A percentile compares a stretch with the other conserved stretches of the same genome.
Conservation (phyloP, 208 protist species). For the Acanthamoeba quina region DNA sequence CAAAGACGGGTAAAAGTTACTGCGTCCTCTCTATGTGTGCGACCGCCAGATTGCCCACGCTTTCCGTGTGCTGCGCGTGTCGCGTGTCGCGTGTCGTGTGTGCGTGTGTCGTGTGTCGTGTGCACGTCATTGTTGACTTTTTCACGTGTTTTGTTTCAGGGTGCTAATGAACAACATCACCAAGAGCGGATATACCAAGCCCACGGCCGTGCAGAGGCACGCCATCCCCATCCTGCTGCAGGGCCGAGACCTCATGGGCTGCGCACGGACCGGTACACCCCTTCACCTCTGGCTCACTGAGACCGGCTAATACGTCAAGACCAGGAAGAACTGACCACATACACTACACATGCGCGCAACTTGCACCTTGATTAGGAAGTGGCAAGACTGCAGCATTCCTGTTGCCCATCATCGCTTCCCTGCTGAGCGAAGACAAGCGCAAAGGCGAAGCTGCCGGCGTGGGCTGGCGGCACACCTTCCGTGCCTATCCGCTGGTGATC, state of each 20-base stretch:
- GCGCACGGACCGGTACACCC: constrained; percentile 96
- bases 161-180: constrained; percentile 95
- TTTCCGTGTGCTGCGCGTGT: neutral
- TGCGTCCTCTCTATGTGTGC: neutral
- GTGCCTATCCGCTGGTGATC: constrained; percentile 93
- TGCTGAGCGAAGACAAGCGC: constrained; percentile 89
- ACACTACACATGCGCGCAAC: neutral
- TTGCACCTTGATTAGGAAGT: constrained; percentile 84
- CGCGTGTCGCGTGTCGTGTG: too few species aligned
- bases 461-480: constrained; percentile 17
- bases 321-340: neutral
- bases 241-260: constrained; percentile 98
- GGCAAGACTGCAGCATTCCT: constrained; percentile 99
- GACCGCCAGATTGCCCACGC: neutral
- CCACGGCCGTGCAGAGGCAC: constrained; percentile 99
- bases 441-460: constrained; percentile 39
- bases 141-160: neutral
- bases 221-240: constrained; percentile 96
- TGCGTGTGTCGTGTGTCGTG: too few species aligned
- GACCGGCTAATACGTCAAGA: neutral
- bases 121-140: neutral
- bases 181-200: constrained; percentile 96
- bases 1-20: neutral
- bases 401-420: constrained; percentile 95
- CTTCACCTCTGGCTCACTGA: neutral